These are phyloP conservation scores for Hypoxylon sp. DNA, from an alignment of 2,329 filamentous ascomycete species.

Conservation along the genomic window DNA sequence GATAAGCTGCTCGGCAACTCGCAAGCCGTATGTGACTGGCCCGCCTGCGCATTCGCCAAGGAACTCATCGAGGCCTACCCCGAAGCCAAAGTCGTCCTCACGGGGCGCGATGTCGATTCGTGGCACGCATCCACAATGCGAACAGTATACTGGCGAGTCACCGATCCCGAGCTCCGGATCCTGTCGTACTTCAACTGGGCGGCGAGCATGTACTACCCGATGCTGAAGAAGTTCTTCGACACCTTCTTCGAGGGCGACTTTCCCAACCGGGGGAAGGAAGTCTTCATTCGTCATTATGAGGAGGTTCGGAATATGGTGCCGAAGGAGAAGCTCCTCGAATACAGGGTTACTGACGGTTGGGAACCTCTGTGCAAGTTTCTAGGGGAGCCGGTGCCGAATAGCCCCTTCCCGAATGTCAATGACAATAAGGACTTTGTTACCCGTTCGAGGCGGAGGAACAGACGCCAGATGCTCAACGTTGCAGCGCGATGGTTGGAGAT, in stretches of 20 bases:
- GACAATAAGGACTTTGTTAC: slow-evolving; percentile 64
- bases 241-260: slow-evolving; percentile 79
- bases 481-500: slow-evolving; percentile 47
- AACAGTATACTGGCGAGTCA: slow-evolving; percentile 77
- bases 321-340: slow-evolving; percentile 53
- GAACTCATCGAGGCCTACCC: slow-evolving; percentile 81
- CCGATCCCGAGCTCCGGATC: slow-evolving; percentile 72
- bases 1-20: slow-evolving; percentile 77
- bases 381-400: slow-evolving; percentile 53
- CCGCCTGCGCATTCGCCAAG: slow-evolving; percentile 76
- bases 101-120: slow-evolving; percentile 75
- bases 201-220: slow-evolving; percentile 77
- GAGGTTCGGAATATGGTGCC: slow-evolving; percentile 53
- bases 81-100: slow-evolving; percentile 79
- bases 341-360: slow-evolving; percentile 56
- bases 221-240: slow-evolving; percentile 79
- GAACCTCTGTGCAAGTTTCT: slow-evolving; percentile 57
- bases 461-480: slow-evolving; percentile 65
- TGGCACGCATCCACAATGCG: slow-evolving; percentile 75
- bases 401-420: slow-evolving; percentile 63
- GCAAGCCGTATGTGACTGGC: slow-evolving; percentile 79
- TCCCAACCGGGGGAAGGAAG: slow-evolving; percentile 73
- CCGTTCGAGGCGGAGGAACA: slow-evolving; percentile 62
- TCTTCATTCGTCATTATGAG: slow-evolving; percentile 63
- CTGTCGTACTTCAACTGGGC: slow-evolving; percentile 74